Evolutionary conservation across 108 stramenopile species (phyloP).

Genomic region (Mayamaea pseudoterrestris): DNA sequence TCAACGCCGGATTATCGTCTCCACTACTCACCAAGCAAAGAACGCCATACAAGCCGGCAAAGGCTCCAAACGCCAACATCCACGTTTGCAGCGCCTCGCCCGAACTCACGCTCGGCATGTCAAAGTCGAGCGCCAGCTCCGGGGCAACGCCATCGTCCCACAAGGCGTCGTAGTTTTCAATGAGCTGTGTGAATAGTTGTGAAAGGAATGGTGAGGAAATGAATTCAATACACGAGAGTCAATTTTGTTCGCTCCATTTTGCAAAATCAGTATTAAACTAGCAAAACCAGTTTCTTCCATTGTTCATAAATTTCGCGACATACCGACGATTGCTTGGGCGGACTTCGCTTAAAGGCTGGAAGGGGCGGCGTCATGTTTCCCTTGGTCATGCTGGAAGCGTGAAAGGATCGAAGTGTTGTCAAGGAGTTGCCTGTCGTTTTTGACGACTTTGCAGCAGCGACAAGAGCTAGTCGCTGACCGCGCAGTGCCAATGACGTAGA

Average conservation of each 20-base stretch:
- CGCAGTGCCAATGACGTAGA: too few relatives aligned
- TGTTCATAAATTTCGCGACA: too few relatives aligned
- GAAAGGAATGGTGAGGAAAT: too few relatives aligned
- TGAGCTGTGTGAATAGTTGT: too few relatives aligned
- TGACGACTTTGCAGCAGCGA: too few relatives aligned
- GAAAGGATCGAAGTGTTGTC: background rate
- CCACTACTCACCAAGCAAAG: background rate
- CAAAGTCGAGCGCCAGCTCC: constrained; percentile 90
- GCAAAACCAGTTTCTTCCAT: too few relatives aligned
- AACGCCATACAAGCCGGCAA: constrained; percentile 32
- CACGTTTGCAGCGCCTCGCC: constrained; percentile 65
- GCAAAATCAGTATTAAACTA: too few relatives aligned
- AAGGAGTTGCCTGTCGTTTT: too few relatives aligned
- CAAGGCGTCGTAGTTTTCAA: constrained; percentile 86
- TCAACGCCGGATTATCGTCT: constrained; percentile 7
- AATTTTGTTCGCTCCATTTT: too few relatives aligned
- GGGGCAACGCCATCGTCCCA: constrained; percentile 97
- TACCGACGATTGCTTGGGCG: background rate
- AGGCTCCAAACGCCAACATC: constrained; percentile 71
- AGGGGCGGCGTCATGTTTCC: background rate
- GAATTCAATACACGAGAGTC: too few relatives aligned
- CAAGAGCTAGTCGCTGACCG: too few relatives aligned
- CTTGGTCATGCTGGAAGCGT: background rate
- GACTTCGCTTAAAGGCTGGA: background rate
- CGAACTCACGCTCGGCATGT: constrained; percentile 80